These are phyloP conservation scores for Ogataea siamensis DNA, from an alignment of 805 yeast genomes.

Conservation along the genomic window DNA sequence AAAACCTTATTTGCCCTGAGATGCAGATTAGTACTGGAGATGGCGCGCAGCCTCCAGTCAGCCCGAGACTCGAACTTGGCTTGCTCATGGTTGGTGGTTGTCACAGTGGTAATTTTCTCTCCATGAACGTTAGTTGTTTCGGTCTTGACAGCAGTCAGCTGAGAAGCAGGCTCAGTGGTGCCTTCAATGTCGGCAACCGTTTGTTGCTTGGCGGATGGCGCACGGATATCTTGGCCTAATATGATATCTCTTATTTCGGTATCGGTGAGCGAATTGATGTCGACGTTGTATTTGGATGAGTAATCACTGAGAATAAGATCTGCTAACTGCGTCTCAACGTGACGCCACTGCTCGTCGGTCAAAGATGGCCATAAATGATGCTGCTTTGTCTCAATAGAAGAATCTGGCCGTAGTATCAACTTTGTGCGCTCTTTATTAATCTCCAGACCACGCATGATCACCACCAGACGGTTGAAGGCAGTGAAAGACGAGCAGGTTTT, in stretches of 20 bases:
- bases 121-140: conserved; percentile 91
- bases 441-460: conserved; percentile 79
- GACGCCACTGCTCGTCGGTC: conserved; percentile 86
- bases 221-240: conserved; percentile 88
- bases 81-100: conserved; percentile 87
- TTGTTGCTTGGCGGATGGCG: conserved; percentile 86
- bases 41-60: conserved; percentile 89
- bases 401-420: conserved; percentile 71
- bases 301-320: conserved; percentile 85
- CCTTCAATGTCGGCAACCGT: conserved; percentile 74
- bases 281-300: conserved; percentile 80
- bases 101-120: conserved; percentile 91
- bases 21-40: conserved; percentile 70
- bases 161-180: conserved; percentile 39
- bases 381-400: conserved; percentile 61
- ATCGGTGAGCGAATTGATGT: conserved; percentile 84
- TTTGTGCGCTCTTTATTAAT: conserved; percentile 76
- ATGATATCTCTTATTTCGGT: conserved; percentile 92
- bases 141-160: conserved; percentile 74
- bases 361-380: conserved; percentile 95
- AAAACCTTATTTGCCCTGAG: conserved; percentile 74
- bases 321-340: conserved; percentile 81
- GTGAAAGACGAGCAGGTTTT: conserved; percentile 80
- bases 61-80: conserved; percentile 77
- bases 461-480: conserved; percentile 84